Evolutionary conservation across 192 early-diverging fungal species (phyloP).

Genomic region (Linderina pennispora): DNA sequence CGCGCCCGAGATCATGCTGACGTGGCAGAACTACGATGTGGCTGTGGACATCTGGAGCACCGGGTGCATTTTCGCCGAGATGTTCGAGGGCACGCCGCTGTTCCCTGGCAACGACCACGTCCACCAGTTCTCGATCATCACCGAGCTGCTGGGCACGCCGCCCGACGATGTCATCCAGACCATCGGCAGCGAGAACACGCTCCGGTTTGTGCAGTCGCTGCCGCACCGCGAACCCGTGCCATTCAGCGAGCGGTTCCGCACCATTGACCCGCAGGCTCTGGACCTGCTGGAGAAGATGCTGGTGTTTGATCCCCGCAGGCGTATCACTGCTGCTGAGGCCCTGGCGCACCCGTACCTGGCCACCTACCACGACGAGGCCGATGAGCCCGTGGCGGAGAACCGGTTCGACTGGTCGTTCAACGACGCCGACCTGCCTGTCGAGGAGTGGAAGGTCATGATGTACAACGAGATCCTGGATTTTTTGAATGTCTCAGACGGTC

Average conservation of each 20-base stretch:
- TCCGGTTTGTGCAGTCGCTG: conserved; percentile 85
- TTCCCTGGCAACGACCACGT: conserved; percentile 95
- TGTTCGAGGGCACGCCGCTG: conserved; percentile 91
- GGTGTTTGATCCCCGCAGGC: conserved; percentile 87
- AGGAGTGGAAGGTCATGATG: conserved; percentile 89
- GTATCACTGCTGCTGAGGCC: conserved; percentile 83
- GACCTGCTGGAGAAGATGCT: conserved; percentile 89
- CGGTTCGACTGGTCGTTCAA: conserved; percentile 95
- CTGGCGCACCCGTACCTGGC: conserved; percentile 86
- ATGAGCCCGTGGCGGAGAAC: conserved; percentile 75
- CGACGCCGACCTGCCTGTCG: conserved; percentile 80
- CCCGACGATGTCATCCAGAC: conserved; percentile 88
- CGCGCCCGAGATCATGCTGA: conserved; percentile 97
- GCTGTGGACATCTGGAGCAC: conserved; percentile 95
- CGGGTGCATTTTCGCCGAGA: conserved; percentile 94
- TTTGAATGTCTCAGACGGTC: conserved; percentile 52
- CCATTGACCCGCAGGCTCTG: conserved; percentile 70
- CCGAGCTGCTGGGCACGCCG: conserved; percentile 86
- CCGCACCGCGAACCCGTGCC: conserved; percentile 74
- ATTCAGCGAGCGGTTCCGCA: conserved; percentile 75
- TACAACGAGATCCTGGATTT: conserved; percentile 78
- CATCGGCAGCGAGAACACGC: conserved; percentile 91
- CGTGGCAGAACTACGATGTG: conserved; percentile 95
- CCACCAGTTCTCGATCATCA: conserved; percentile 94
- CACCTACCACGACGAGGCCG: conserved; percentile 84